Percentiles rank a stretch among this genome's conserved stretches.
Evolutionary conservation across 352 stramenopile species (phyloP).

Genomic region (Phytophthora nicotianae): DNA sequence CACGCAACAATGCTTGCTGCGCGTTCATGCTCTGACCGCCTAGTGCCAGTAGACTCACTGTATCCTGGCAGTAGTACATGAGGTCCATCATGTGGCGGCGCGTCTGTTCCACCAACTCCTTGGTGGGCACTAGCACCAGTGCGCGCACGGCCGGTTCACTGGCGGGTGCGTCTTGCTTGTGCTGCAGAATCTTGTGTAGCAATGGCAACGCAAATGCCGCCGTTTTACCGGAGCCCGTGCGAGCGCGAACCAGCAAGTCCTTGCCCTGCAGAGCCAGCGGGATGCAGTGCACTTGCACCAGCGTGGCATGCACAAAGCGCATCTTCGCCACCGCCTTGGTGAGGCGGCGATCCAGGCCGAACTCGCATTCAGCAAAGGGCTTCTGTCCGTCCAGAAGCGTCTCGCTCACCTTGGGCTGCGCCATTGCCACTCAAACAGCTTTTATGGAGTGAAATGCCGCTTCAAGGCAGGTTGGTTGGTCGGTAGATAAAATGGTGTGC

Average conservation of each 20-base stretch:
- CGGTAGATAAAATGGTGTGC: constrained; percentile 13
- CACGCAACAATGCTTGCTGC: constrained; percentile 86
- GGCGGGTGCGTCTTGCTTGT: constrained; percentile 64
- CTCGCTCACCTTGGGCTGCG: constrained; percentile 64
- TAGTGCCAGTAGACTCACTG: constrained; percentile 92
- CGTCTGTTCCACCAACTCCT: constrained; percentile 97
- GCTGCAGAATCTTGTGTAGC: constrained; percentile 92
- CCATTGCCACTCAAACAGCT: constrained; percentile 8
- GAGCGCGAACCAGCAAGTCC: constrained; percentile 92
- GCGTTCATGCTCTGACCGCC: constrained; percentile 90
- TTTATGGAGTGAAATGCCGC: constrained; percentile 15
- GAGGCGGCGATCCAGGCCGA: constrained; percentile 92
- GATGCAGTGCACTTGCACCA: constrained; percentile 96
- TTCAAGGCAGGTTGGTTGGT: constrained; percentile 31
- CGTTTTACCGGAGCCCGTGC: constrained; percentile 95
- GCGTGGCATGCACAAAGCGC: constrained; percentile 92
- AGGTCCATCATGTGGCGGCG: constrained; percentile 90
- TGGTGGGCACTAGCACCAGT: constrained; percentile 97
- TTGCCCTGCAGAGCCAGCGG: constrained; percentile 93
- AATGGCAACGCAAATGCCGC: constrained; percentile 93
- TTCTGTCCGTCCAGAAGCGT: constrained; percentile 80
- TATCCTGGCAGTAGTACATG: constrained; percentile 97
- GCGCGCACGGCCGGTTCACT: constrained; percentile 64
- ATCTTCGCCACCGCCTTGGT: constrained; percentile 93
- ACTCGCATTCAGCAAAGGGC: constrained; percentile 78